Evolutionary conservation across 108 stramenopile species (phyloP), one percentile per base, ranked within the genome.

Genomic region (Seminavis robusta): DNA sequence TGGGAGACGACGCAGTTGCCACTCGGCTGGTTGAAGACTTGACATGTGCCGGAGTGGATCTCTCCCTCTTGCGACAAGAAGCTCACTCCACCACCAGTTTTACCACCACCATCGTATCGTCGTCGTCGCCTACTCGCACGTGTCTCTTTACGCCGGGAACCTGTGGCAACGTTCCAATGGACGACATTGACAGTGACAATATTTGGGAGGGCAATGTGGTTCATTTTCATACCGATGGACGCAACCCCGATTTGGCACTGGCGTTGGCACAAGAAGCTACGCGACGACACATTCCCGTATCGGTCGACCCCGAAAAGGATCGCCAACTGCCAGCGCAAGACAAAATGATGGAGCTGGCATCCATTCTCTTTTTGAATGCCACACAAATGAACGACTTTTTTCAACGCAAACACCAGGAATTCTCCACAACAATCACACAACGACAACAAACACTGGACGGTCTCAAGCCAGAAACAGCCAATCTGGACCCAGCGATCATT

Each of bases 231-330:
- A 67, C 76, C 9, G 80, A 81, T 56, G 32, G 54, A 2, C 61
- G 80, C 1, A 67, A 74, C 38, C 67, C 76, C 0, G 68, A 66
- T 15, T 72, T 56, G 1, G 42, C 80, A 8, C 37, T 67, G 32
- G 24, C 23, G 13, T 29, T 81, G 40, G 80, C 73, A n/a, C 32
- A 48, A 26, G 56, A 74, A 47, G 80, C 80, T 33, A 56, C 53
- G 17, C 21, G 33, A 30, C 53, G 75, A 16, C 64, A 64, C 40
- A 70, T 77, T 45, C 43, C 64, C 3, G 55, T 81, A 24, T 73
- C 71, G 4, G 40, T 63, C 10, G 80, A 81, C 46, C 63, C 60
- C 28, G 80, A 81, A 67, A 81, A 74, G 64, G 80, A 77, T 56
- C 68, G 80, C 16, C 20, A 60, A 23, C 36, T 46, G n/a, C 24